Evolutionary conservation across 805 yeast genomes (phyloP).

Genomic region (Nakazawaea molendinolei): DNA sequence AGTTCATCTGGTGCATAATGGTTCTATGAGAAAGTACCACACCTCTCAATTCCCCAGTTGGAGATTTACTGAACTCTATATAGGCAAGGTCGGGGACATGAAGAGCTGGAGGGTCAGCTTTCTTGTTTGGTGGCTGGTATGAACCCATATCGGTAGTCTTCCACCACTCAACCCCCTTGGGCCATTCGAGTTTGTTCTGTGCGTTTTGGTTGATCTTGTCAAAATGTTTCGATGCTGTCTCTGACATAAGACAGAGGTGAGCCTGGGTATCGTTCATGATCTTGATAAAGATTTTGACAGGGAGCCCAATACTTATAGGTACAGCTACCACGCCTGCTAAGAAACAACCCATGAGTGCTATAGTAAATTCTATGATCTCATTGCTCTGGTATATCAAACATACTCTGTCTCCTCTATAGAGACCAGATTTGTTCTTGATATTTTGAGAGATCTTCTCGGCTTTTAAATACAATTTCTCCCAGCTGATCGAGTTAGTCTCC

Average conservation of each 20-base stretch:
- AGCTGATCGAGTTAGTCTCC: slow-evolving; percentile 66
- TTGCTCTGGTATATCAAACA: slow-evolving; percentile 75
- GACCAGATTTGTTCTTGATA: slow-evolving; percentile 62
- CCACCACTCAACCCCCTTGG: slow-evolving; percentile 68
- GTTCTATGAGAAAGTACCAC: slow-evolving; percentile 90
- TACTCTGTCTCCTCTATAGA: slow-evolving; percentile 79
- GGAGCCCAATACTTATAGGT: slow-evolving; percentile 75
- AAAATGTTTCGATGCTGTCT: slow-evolving; percentile 64
- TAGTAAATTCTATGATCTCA: slow-evolving; percentile 79
- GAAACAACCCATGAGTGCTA: slow-evolving; percentile 86
- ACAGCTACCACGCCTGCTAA: slow-evolving; percentile 93
- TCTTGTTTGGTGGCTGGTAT: slow-evolving; percentile 49
- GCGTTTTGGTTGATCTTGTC: slow-evolving; percentile 51
- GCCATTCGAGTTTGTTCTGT: slow-evolving; percentile 54
- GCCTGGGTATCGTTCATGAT: slow-evolving; percentile 71
- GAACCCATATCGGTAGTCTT: slow-evolving; percentile 84
- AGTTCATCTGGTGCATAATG: slow-evolving; percentile 79
- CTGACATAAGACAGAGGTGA: slow-evolving; percentile 75
- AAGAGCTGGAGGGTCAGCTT: slow-evolving; percentile 53
- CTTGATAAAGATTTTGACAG: slow-evolving; percentile 60
- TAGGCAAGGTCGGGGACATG: slow-evolving; percentile 84
- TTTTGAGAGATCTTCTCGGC: slow-evolving; percentile 87
- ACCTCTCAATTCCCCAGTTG: slow-evolving; percentile 88
- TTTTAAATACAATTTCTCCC: slow-evolving; percentile 82
- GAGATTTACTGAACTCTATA: slow-evolving; percentile 85